A percentile compares a stretch with the other conserved stretches of the same genome.
Evolutionary conservation across 176 grass and related monocot genomes (phyloP).

Genomic region (Puccinellia tenuiflora): DNA sequence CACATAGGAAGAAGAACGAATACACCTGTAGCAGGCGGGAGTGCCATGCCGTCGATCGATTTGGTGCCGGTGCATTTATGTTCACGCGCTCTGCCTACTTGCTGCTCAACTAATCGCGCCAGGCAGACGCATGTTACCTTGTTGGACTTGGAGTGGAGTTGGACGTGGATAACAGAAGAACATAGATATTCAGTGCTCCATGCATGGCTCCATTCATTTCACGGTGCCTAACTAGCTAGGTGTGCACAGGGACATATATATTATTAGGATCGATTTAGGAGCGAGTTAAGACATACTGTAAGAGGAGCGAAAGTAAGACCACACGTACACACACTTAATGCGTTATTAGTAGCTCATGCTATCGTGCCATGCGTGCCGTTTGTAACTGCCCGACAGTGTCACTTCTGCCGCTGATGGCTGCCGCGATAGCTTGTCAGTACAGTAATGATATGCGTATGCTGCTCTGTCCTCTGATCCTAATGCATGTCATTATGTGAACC

Average conservation of each 20-base stretch:
- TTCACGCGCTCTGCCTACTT: background rate
- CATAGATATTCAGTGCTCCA: background rate
- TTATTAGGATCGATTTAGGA: background rate
- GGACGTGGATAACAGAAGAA: background rate
- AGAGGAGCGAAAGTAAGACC: background rate
- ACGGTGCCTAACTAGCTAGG: background rate
- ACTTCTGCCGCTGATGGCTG: too few relatives aligned
- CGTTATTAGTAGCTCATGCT: too few relatives aligned
- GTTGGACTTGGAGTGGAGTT: background rate
- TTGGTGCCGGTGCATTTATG: conserved; percentile 41
- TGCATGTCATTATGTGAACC: too few relatives aligned
- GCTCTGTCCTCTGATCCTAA: background rate
- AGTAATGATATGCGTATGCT: too few relatives aligned
- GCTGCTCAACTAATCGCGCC: conserved; percentile 22
- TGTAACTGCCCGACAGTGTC: too few relatives aligned
- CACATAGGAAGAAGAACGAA: background rate
- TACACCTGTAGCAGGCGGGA: background rate
- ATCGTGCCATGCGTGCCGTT: too few relatives aligned
- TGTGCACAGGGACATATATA: background rate
- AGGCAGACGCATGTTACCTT: conserved; percentile 18
- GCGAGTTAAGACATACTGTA: too few relatives aligned
- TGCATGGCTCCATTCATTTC: too few relatives aligned
- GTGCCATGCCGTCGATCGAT: conserved; percentile 6
- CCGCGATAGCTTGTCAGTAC: too few relatives aligned
- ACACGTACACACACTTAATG: background rate